Base-by-base conservation (phyloP, 192 early-diverging fungal species). In the Cladochytrium replicatum region DNA sequence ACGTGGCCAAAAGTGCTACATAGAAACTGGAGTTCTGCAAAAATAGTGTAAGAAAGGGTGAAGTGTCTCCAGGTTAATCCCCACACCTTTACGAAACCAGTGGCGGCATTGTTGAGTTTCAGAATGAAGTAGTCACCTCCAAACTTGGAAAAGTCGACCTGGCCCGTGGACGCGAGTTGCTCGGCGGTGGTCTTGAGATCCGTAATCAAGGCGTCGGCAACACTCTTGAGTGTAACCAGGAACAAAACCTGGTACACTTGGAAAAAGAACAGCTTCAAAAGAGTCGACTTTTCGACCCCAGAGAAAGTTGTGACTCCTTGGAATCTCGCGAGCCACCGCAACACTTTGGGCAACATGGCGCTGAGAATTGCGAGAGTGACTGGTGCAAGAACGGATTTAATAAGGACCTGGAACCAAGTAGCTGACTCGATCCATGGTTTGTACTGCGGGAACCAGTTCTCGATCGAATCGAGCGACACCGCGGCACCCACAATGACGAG, bases 231-330 rank as follows among this genome's bases (percentile, higher is more conserved):
- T 29, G 1, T 41, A 24, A 45, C 17, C 29, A 61, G 13, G 24
- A 54, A 45, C 11, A 67, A 19, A 28, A 61, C 43, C 26, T 68
- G 64, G 41, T 65, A 68, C 0, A 60, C 32, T 29, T 51, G 53
- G 52, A 71, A 74, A 7, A 49, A 44, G 48, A 65, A 74, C 41
- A 45, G 43, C 60, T 71, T 74, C 56, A 63, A 40, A 50, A 71
- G 40, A 21, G 66, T 54, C 17, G 48, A 54, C 32, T 62, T 64
- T 22, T 74, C 64, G 5, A 66, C 57, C 24, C 72, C 72, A 21
- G 55, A 44, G 7, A 48, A 24, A n/a, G 57, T 48, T 28, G 30
- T 43, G 13, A 65, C 58, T 8, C 58, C 69, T 41, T 72, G 64
- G 4, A 67, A 50, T 19, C 52, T n/a, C 0, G 69, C 52, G 8